Base-by-base conservation (phyloP, 805 yeast genomes). In the Cyberlindnera mrakii region DNA sequence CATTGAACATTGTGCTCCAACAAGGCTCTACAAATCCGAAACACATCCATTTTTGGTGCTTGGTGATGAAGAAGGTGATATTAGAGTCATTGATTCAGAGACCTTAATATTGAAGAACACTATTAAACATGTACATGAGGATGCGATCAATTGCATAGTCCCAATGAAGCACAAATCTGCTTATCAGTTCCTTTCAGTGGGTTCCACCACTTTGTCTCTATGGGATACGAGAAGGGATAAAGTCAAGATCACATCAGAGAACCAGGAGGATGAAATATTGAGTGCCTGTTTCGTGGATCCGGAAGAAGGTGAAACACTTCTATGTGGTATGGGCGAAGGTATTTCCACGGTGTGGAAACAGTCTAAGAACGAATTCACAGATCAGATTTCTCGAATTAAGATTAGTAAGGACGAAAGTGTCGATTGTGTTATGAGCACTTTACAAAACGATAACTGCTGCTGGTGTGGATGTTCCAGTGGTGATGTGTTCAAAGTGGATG, bases 261-360 rank as follows among this genome's bases (percentile, higher is more conserved):
- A 88, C 58, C 99, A 91, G 65, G 96, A 85, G 52, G 98, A 91
- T 57, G 99, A 91, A 58, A 65, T 91, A n/a, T 64, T 91, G 35
- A 72, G 89, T 43, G 82, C 87, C 54, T 68, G 85, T 32, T 78
- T 81, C 65, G 74, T 81, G 1, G 85, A 82, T 48, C 75, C 75
- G 2, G 73, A 78, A 13, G 74, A 72, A 38, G 85, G 81, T 42
- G 80, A 78, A 16, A 72, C 78, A 1, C 74, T 81, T 4, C 75
- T 83, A 4, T 89, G 90, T 52, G 91, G 96, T 36, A 89, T 88
- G 83, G 88, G 95, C 14, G 93, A 84, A 57, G 98, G 98, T 4
- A 76, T 87, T 13, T 71, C 88, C 6, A 88, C 98, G 0, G 68
- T 85, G 13, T 91, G 99, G 99, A 79, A 77, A 52, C 80, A 83